A percentile compares a stretch with the other conserved stretches of the same genome.
phyloP scores from a whole-genome alignment of 805 yeast species.

The Saccharomyces paradoxus region DNA sequence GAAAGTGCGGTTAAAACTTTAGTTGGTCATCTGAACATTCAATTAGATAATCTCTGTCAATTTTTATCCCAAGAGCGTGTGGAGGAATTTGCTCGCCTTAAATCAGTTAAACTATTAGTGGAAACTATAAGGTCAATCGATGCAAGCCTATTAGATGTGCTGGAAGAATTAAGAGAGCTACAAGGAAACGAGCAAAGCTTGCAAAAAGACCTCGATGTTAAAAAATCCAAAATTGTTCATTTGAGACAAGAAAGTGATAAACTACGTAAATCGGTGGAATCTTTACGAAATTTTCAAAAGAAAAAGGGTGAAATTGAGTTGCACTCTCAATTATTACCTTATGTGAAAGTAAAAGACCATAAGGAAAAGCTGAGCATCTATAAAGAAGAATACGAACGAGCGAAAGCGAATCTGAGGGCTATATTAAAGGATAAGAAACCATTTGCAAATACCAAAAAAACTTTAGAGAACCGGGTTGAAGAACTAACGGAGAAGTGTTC shows the following conservation, averaged over 20 bases:
- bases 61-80: slow-evolving; percentile 94
- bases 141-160: slow-evolving; percentile 47
- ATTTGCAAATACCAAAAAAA: slow-evolving; percentile 23
- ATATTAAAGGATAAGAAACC: slow-evolving; percentile 22
- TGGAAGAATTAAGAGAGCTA: slow-evolving; percentile 45
- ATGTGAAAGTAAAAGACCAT: slow-evolving; percentile 39
- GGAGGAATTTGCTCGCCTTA: slow-evolving; percentile 77
- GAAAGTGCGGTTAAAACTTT: slow-evolving; percentile 41
- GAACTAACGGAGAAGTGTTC: slow-evolving; percentile 7
- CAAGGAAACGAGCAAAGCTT: slow-evolving; percentile 38
- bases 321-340: slow-evolving; percentile 42
- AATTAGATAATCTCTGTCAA: slow-evolving; percentile 85
- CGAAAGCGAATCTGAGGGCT: slow-evolving; percentile 22
- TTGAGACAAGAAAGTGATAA: slow-evolving; percentile 31
- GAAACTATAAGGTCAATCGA: slow-evolving; percentile 82
- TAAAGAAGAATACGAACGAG: slow-evolving; percentile 23
- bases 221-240: slow-evolving; percentile 25
- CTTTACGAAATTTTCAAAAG: slow-evolving; percentile 38
- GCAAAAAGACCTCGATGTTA: slow-evolving; percentile 33
- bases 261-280: slow-evolving; percentile 42
- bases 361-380: slow-evolving; percentile 23
- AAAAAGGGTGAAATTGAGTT: slow-evolving; percentile 39
- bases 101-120: slow-evolving; percentile 61
- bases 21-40: slow-evolving; percentile 55
- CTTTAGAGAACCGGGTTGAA: slow-evolving; percentile 17